Percentiles rank a stretch among this genome's conserved stretches.
These are phyloP conservation scores for Guillardia theta DNA, from an alignment of 78 protist species.

Conservation along the genomic window DNA sequence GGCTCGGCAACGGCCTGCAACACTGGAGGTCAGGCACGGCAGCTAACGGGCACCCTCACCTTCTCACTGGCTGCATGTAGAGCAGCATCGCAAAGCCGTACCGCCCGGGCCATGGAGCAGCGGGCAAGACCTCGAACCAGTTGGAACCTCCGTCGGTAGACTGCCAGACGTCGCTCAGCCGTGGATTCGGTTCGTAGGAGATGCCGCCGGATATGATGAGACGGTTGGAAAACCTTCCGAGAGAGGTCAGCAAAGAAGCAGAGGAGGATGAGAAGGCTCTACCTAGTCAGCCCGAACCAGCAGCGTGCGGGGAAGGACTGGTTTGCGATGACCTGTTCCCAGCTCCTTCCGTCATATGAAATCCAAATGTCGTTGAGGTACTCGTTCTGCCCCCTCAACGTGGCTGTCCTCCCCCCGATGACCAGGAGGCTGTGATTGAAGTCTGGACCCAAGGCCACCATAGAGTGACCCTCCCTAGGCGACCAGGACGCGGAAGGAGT, in stretches of 20 bases:
- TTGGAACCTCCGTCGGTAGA: neutral
- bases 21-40: neutral
- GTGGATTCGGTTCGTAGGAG: neutral
- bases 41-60: neutral
- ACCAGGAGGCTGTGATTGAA: neutral
- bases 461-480: neutral
- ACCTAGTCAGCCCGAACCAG: no score
- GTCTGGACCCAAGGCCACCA: neutral
- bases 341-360: neutral
- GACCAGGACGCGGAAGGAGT: neutral
- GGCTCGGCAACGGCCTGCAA: neutral
- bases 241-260: neutral
- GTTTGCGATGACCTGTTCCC: neutral
- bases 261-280: no score
- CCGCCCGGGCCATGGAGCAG: neutral
- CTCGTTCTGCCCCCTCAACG: neutral
- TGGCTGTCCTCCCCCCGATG: neutral
- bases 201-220: neutral
- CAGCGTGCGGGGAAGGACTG: neutral
- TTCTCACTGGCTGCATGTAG: no score
- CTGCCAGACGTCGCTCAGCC: neutral
- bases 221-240: no score
- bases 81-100: neutral
- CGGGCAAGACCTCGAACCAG: neutral
- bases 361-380: neutral